Conservation (phyloP, 2,329 filamentous ascomycete genomes). For the Sclerotinia spermophila region DNA sequence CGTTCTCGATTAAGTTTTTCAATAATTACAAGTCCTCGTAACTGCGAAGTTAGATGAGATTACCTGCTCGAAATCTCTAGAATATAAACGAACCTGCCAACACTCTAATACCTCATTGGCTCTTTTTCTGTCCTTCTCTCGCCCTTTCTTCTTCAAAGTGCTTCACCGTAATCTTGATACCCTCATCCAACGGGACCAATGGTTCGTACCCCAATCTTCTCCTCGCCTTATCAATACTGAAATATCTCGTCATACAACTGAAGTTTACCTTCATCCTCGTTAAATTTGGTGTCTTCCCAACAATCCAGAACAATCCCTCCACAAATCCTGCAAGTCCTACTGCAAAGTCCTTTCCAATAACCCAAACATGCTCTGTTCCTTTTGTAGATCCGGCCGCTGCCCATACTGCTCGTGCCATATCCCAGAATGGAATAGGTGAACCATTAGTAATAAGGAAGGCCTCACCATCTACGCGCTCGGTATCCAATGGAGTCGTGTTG, state of each 20-base stretch:
- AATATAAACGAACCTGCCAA: neutral
- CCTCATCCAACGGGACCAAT: constrained; percentile 63
- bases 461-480: constrained; percentile 77
- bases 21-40: constrained; percentile 2
- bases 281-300: constrained; percentile 54
- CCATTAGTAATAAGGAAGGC: constrained; percentile 91
- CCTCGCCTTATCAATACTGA: constrained; percentile 73
- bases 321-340: constrained; percentile 42
- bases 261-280: constrained; percentile 49
- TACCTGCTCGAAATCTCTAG: neutral
- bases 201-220: constrained; percentile 65
- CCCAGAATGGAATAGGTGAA: constrained; percentile 81
- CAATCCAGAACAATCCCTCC: constrained; percentile 49
- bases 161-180: constrained; percentile 41
- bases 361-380: constrained; percentile 54
- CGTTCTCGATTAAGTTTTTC: neutral
- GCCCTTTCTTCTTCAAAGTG: constrained; percentile 30
- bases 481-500: constrained; percentile 58
- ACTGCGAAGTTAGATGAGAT: neutral
- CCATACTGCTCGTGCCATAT: constrained; percentile 80
- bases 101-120: neutral
- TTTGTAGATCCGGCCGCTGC: constrained; percentile 45
- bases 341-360: constrained; percentile 50
- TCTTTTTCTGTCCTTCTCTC: constrained; percentile 33
- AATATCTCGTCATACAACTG: constrained; percentile 73